Conservation (phyloP, 2,329 filamentous ascomycete species). For the Beauveria sp. region DNA sequence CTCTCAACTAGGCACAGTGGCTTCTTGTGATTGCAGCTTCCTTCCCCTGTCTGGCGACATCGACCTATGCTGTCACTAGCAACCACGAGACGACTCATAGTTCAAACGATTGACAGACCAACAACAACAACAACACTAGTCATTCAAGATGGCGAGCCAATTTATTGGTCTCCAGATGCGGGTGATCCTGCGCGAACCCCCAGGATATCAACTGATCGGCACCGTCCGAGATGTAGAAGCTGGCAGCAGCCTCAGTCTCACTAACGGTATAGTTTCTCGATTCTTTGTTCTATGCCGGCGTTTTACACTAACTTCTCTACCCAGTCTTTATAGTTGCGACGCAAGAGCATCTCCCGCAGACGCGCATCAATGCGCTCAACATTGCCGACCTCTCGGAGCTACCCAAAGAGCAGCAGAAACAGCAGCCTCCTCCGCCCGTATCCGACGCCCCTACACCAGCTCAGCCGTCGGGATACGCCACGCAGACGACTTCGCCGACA, state of each 20-base stretch:
- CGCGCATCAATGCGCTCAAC: conserved; percentile 40
- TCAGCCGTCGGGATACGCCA: not conserved
- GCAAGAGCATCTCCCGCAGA: conserved; percentile 33
- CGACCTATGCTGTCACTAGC: not conserved
- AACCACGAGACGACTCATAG: not conserved
- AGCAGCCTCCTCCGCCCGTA: conserved; percentile 18
- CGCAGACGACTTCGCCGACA: conserved; percentile 26
- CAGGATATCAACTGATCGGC: conserved; percentile 58
- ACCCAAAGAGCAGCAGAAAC: conserved; percentile 21
- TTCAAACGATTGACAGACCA: not conserved
- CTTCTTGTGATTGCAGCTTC: not conserved
- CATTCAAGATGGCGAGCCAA: conserved; percentile 42
- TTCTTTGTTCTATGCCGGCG: too few species aligned
- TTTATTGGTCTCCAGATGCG: conserved; percentile 72
- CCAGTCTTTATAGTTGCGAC: conserved; percentile 32
- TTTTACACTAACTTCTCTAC: not conserved
- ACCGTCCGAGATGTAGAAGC: conserved; percentile 61
- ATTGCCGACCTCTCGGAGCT: conserved; percentile 38
- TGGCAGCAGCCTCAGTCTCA: conserved; percentile 60
- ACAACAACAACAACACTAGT: not conserved
- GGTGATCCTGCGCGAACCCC: conserved; percentile 61
- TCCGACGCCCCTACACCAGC: conserved; percentile 20
- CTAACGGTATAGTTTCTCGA: conserved; percentile 51
- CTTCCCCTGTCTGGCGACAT: not conserved
- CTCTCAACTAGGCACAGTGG: not conserved